These are phyloP conservation scores for Vitis labrusca DNA, from an alignment of 164 flowering plant genomes.

Conservation along the genomic window DNA sequence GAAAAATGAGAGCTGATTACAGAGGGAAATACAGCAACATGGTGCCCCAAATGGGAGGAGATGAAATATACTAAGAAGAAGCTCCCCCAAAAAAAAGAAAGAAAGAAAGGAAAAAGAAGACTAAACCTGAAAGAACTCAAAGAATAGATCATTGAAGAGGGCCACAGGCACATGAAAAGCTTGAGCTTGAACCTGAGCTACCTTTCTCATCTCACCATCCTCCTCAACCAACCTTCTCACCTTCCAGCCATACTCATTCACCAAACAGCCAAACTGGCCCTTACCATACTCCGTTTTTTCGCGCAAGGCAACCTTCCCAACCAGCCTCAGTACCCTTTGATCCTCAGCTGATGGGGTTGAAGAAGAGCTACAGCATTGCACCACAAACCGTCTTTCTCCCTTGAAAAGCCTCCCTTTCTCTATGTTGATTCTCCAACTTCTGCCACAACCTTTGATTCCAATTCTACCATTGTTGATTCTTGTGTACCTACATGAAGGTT, in stretches of 20 bases:
- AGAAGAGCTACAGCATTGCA: neutral
- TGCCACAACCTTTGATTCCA: neutral
- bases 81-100: no score
- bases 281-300: neutral
- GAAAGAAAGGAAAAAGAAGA: no score
- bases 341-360: slow-evolving; percentile 8
- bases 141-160: no score
- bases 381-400: slow-evolving; percentile 6
- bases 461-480: neutral
- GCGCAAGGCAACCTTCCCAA: neutral
- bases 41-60: no score
- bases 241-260: slow-evolving; percentile 66
- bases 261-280: slow-evolving; percentile 32
- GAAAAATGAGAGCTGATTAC: neutral
- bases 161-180: no score
- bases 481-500: neutral
- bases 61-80: no score
- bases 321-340: slow-evolving; percentile 1
- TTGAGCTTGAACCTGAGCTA: slow-evolving; percentile 72
- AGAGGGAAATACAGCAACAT: neutral
- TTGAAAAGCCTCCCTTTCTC: neutral
- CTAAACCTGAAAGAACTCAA: no score
- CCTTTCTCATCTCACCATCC: slow-evolving; percentile 60
- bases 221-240: slow-evolving; percentile 65
- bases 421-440: neutral